A percentile compares a stretch with the other conserved stretches of the same genome.
Conservation (phyloP, 805 yeast genomes). For the Wickerhamomyces tratensis region DNA sequence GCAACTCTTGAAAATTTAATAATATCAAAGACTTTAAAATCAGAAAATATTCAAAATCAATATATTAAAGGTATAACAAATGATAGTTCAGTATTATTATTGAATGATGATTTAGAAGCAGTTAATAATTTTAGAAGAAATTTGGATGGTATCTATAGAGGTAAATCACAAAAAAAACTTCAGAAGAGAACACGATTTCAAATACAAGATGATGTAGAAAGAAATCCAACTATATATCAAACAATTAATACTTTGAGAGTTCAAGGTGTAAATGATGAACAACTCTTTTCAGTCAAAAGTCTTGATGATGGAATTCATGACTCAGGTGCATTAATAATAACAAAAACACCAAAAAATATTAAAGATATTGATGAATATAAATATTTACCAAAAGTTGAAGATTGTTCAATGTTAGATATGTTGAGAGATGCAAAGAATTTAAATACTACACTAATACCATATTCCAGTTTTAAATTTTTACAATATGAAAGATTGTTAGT, state of each 20-base stretch:
- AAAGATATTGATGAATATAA: constrained; percentile 9
- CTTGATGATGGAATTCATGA: constrained; percentile 45
- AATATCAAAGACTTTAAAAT: constrained; percentile 54
- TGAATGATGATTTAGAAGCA: constrained; percentile 70
- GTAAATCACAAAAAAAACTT: too few relatives aligned
- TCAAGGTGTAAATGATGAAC: constrained; percentile 25
- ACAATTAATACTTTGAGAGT: constrained; percentile 58
- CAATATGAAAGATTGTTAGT: constrained; percentile 60
- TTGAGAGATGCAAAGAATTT: constrained; percentile 19
- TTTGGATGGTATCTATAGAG: too few relatives aligned
- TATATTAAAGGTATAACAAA: constrained; percentile 29
- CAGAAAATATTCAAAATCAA: constrained; percentile 38
- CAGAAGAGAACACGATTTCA: too few relatives aligned
- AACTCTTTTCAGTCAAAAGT: constrained; percentile 5
- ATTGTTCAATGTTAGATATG: constrained; percentile 12
- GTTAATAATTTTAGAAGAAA: constrained; percentile 27
- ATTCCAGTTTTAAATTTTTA: constrained; percentile 30
- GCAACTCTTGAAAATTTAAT: constrained; percentile 40
- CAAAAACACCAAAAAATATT: constrained; percentile 32
- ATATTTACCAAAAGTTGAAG: constrained; percentile 13
- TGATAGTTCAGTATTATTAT: constrained; percentile 46
- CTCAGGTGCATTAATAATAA: constrained; percentile 39
- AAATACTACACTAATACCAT: constrained; percentile 19
- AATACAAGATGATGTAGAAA: too few relatives aligned
- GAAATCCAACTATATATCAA: constrained; percentile 44